Conservation (phyloP, 192 early-diverging fungal genomes). For the Irineochytrium annulatum region DNA sequence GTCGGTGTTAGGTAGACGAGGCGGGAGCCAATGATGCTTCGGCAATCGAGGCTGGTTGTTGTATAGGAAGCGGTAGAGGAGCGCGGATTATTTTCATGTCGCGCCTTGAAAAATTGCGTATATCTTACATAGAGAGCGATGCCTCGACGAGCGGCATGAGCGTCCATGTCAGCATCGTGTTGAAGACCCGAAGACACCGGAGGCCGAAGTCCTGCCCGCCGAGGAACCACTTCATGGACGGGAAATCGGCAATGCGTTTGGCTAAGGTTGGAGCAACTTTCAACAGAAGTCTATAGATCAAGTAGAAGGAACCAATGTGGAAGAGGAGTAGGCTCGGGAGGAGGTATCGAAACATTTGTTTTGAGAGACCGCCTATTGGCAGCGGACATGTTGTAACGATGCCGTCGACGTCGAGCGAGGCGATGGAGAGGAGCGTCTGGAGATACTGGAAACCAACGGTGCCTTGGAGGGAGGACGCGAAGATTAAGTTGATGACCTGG, state of each 20-base stretch:
- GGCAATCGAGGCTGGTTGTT: conserved; percentile 18
- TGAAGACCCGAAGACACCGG: neutral
- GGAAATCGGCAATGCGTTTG: no score
- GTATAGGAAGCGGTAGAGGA: no score
- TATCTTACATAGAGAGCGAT: conserved; percentile 1
- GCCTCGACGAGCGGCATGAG: conserved; percentile 22
- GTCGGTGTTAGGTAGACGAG: conserved; percentile 5
- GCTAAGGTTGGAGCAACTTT: neutral
- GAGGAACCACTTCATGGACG: conserved; percentile 8
- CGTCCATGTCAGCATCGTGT: conserved; percentile 6
- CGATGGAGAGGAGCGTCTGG: conserved; percentile 13
- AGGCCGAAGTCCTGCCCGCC: conserved; percentile 4
- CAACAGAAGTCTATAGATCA: neutral
- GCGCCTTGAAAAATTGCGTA: no score
- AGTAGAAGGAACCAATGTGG: neutral
- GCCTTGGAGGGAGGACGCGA: conserved; percentile 1
- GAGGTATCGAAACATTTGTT: conserved; percentile 20
- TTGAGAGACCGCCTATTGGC: conserved; percentile 3
- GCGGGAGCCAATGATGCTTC: neutral
- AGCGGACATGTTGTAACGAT: conserved; percentile 12
- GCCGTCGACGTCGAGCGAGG: conserved; percentile 16
- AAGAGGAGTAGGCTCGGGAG: conserved; percentile 18
- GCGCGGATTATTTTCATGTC: no score
- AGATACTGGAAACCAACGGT: conserved; percentile 6
- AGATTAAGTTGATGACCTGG: conserved; percentile 20